phyloP scores from a whole-genome alignment of 83 land plant species.

The Thuja plicata region DNA sequence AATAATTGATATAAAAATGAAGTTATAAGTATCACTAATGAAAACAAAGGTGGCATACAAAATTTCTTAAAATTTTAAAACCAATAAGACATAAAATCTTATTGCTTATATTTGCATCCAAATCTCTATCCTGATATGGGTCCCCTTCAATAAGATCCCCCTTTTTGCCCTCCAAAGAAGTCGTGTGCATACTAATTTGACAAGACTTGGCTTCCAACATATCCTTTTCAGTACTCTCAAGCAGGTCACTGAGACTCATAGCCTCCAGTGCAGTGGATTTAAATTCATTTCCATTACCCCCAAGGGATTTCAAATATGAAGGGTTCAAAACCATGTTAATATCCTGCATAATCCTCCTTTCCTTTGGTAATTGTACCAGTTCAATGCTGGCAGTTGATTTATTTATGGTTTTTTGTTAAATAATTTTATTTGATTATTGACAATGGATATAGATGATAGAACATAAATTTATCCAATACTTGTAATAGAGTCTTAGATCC shows the following conservation, averaged over 20 bases:
- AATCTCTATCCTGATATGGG: slow-evolving; percentile 69
- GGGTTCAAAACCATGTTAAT: slow-evolving; percentile 84
- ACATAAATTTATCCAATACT: not conserved
- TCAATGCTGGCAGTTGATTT: no score
- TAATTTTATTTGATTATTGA: not conserved
- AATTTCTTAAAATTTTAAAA: slow-evolving; percentile 64
- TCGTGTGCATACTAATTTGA: slow-evolving; percentile 99
- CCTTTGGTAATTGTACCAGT: no score
- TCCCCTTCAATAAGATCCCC: slow-evolving; percentile 83
- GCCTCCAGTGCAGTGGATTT: slow-evolving; percentile 76
- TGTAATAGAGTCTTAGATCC: not conserved
- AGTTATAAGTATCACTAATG: not conserved
- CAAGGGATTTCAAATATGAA: slow-evolving; percentile 26
- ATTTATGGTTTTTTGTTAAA: not conserved
- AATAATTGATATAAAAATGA: not conserved
- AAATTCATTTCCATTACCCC: slow-evolving; percentile 84
- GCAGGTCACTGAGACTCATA: slow-evolving; percentile 74
- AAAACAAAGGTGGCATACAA: not conserved
- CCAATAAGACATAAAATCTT: slow-evolving; percentile 96
- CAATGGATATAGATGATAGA: not conserved
- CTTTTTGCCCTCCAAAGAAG: slow-evolving; percentile 90
- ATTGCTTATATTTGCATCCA: slow-evolving; percentile 92
- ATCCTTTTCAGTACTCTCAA: slow-evolving; percentile 96
- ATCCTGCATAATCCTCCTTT: slow-evolving; percentile 57
- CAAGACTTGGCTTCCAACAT: slow-evolving; percentile 97